Conservation (phyloP, 768 basidiomycete species). For the Lactarius hengduanensis region DNA sequence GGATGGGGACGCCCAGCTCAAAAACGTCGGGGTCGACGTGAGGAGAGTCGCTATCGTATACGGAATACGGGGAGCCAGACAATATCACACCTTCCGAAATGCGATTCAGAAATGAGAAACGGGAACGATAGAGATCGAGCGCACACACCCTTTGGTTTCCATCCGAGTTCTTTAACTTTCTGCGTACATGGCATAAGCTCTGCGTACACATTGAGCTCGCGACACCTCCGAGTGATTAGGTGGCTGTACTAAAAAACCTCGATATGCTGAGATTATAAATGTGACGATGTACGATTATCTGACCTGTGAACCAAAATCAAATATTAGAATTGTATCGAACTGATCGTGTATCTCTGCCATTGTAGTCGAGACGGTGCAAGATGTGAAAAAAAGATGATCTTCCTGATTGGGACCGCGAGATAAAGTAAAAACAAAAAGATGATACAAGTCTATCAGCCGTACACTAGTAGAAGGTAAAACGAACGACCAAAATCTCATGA, state of each 20-base stretch:
- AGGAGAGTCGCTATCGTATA: conserved; percentile 90
- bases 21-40: conserved; percentile 93
- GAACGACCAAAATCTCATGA: conserved; percentile 16
- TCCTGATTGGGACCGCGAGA: conserved; percentile 8
- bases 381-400: background rate
- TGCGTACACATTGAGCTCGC: conserved; percentile 96
- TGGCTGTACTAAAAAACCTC: conserved; percentile 76
- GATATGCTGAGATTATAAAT: conserved; percentile 23
- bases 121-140: background rate
- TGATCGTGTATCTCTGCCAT: conserved; percentile 93
- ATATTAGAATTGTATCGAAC: conserved; percentile 93
- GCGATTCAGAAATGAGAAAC: background rate
- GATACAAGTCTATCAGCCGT: background rate
- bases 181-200: conserved; percentile 97
- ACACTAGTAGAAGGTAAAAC: background rate
- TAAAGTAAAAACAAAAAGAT: background rate
- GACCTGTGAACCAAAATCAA: conserved; percentile 98
- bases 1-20: conserved; percentile 81
- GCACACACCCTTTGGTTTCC: conserved; percentile 86
- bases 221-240: conserved; percentile 94
- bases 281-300: conserved; percentile 19
- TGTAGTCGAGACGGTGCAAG: background rate
- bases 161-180: conserved; percentile 79
- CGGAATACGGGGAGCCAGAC: conserved; percentile 97
- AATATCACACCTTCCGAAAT: conserved; percentile 79